These are phyloP conservation scores for Saccharomyces mikatae DNA, from an alignment of 805 yeast genomes.

Conservation along the genomic window DNA sequence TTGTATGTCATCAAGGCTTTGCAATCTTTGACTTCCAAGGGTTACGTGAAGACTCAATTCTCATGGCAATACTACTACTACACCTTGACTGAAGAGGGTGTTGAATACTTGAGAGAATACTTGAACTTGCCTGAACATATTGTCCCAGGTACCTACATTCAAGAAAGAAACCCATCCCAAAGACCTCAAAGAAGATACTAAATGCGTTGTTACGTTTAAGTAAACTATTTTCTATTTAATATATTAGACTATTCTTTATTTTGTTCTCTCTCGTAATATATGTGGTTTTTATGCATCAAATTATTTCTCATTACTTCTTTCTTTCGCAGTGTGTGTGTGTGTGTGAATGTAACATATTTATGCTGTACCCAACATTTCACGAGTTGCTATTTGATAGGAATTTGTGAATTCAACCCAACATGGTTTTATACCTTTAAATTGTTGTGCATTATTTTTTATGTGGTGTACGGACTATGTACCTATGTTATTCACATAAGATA, in stretches of 20 bases:
- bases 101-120: conserved; percentile 95
- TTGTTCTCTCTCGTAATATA: not conserved
- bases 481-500: not conserved
- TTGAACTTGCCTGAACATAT: conserved; percentile 97
- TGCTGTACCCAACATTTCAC: not conserved
- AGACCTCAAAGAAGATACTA: conserved; percentile 49
- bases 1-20: conserved; percentile 96
- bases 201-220: conserved; percentile 4
- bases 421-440: not conserved
- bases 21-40: conserved; percentile 97
- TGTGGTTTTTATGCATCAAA: not conserved
- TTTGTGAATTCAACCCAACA: not conserved
- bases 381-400: not conserved
- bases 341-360: not conserved
- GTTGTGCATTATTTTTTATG: not conserved
- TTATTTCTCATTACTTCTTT: not conserved
- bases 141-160: conserved; percentile 96
- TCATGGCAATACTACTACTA: conserved; percentile 99
- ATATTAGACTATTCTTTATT: not conserved
- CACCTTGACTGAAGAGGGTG: conserved; percentile 99
- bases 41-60: conserved; percentile 99
- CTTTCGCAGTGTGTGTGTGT: not conserved
- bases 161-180: conserved; percentile 78
- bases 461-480: not conserved
- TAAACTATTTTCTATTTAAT: not conserved